phyloP scores from a whole-genome alignment of 257 asterid species.

The Leptodermis oblonga region DNA sequence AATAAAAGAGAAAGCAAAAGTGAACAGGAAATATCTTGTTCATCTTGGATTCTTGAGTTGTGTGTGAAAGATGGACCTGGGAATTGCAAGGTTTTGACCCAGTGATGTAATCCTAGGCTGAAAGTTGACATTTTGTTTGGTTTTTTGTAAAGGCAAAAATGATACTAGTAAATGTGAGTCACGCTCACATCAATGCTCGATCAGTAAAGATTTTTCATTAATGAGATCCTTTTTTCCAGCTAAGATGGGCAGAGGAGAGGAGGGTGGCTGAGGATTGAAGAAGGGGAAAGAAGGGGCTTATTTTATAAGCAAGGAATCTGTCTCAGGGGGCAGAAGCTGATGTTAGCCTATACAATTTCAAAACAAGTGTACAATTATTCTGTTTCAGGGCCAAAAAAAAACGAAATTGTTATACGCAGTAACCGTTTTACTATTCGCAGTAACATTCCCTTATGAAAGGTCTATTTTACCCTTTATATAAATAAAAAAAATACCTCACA shows the following conservation, averaged over 20 bases:
- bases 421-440: too few species aligned
- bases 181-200: conserved; percentile 1
- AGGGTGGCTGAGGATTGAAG: conserved; percentile 2
- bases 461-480: too few species aligned
- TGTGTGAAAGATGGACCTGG: not conserved
- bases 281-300: too few species aligned
- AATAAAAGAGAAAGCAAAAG: not conserved
- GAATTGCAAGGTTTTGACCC: not conserved
- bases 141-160: too few species aligned
- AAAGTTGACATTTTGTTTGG: not conserved
- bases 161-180: too few species aligned
- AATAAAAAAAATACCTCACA: too few species aligned
- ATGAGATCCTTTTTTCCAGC: conserved; percentile 1
- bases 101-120: not conserved
- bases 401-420: too few species aligned
- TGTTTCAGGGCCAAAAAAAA: too few species aligned
- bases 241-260: not conserved
- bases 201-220: not conserved
- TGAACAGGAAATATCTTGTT: not conserved
- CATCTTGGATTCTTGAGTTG: not conserved
- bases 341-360: too few species aligned
- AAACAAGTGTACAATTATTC: too few species aligned
- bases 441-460: too few species aligned
- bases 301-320: conserved; percentile 2
- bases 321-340: not conserved